Evolutionary conservation across 2,329 filamentous ascomycete genomes (phyloP).

Genomic region (Fusarium drepaniforme): DNA sequence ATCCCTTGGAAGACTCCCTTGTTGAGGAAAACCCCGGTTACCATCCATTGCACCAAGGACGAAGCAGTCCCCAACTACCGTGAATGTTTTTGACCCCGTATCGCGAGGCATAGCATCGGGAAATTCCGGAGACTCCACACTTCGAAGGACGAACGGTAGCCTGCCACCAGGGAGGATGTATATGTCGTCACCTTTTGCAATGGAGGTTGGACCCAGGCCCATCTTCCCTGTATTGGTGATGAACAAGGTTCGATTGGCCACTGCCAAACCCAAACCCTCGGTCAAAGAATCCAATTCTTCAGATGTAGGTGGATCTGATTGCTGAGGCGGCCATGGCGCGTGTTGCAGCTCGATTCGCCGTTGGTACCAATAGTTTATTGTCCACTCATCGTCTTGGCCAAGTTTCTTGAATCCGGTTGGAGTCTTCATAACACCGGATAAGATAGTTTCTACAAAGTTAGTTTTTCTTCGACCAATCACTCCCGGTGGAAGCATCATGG

Average conservation of each 20-base stretch:
- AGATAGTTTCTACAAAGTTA: background rate
- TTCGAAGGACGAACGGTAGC: background rate
- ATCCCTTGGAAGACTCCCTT: background rate
- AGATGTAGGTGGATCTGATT: background rate
- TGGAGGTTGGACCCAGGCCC: background rate
- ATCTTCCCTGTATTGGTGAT: background rate
- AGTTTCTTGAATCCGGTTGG: background rate
- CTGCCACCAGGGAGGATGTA: background rate
- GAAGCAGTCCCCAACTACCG: background rate
- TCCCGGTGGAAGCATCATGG: too few species aligned
- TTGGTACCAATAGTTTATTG: background rate
- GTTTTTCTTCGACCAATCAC: background rate
- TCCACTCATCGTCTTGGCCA: background rate
- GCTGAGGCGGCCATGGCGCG: background rate
- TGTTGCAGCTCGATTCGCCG: background rate
- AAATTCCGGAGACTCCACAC: background rate
- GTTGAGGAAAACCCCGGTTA: background rate
- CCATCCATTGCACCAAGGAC: background rate
- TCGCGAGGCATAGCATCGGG: accelerated
- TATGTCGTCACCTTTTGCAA: background rate
- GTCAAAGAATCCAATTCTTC: background rate
- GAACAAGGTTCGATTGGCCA: background rate
- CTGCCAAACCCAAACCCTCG: background rate
- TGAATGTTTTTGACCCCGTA: too few species aligned
- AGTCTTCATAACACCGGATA: background rate